Conservation (phyloP, 257 asterid genomes). For the Pogostemon cablin region DNA sequence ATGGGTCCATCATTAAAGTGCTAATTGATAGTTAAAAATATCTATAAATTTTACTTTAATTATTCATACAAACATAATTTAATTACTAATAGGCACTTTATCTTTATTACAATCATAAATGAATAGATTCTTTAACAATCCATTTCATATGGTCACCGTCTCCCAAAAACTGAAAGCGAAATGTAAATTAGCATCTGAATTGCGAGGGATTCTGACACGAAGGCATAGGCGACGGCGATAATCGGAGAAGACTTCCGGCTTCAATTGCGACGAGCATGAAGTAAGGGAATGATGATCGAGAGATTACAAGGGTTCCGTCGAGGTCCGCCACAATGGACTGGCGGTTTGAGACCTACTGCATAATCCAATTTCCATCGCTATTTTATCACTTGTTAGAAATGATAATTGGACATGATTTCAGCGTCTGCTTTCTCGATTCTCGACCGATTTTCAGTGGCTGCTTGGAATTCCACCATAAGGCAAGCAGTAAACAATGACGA, state of each 20-base stretch:
- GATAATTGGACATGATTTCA: slow-evolving; percentile 24
- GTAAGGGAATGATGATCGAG: slow-evolving; percentile 94
- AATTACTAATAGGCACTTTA: too few species aligned
- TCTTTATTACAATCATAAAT: too few species aligned
- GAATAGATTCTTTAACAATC: too few species aligned
- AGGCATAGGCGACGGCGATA: slow-evolving; percentile 78
- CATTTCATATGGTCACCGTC: too few species aligned
- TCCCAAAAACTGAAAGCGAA: slow-evolving; percentile 49
- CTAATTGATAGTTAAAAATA: too few species aligned
- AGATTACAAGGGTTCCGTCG: slow-evolving; percentile 87
- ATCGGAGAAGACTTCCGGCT: slow-evolving; percentile 89
- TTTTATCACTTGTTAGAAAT: too few species aligned
- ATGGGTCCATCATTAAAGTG: too few species aligned
- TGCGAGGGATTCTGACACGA: slow-evolving; percentile 80
- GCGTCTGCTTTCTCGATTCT: slow-evolving; percentile 15
- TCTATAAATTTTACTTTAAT: too few species aligned
- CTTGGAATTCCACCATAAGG: slow-evolving; percentile 52
- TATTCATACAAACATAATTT: too few species aligned
- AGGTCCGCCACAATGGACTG: slow-evolving; percentile 90
- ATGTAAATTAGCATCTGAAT: slow-evolving; percentile 83
- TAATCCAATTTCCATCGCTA: too few species aligned
- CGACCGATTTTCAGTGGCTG: slow-evolving; percentile 36
- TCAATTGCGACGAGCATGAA: slow-evolving; percentile 95
- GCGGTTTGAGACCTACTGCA: slow-evolving; percentile 22
- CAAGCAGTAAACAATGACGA: slow-evolving; percentile 48